Percentiles rank a stretch among this genome's conserved stretches.
Evolutionary conservation across 129 eudicot genomes (phyloP).

Genomic region (Ambrosia artemisiifolia): DNA sequence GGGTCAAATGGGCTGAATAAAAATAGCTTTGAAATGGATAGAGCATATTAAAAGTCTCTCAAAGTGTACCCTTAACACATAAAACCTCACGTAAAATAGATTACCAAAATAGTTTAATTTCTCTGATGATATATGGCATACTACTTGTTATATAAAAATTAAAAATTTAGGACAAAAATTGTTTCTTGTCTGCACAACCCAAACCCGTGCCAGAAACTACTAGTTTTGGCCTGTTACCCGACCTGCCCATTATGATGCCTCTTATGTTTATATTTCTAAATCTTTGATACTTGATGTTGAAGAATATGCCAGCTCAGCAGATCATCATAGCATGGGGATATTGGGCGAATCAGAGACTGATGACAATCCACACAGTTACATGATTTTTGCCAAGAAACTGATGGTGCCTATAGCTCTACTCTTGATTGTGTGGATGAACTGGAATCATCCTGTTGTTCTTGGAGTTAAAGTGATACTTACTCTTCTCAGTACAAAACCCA

Average conservation of each 20-base stretch:
- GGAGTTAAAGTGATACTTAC: conserved; percentile 47
- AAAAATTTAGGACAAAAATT: not conserved
- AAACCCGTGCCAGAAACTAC: not conserved
- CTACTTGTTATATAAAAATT: not conserved
- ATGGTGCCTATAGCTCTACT: conserved; percentile 50
- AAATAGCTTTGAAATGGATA: not conserved
- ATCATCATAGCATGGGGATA: conserved; percentile 24
- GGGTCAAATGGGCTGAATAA: not conserved
- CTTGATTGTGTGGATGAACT: conserved; percentile 45
- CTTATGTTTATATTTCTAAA: conserved; percentile 15
- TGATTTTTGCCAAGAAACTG: conserved; percentile 44
- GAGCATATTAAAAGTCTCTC: not conserved
- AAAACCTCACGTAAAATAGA: not conserved
- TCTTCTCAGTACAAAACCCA: conserved; percentile 60
- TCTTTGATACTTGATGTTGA: conserved; percentile 18
- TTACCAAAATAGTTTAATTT: not conserved
- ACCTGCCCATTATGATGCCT: not conserved
- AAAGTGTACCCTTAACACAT: not conserved
- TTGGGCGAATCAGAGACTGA: conserved; percentile 29
- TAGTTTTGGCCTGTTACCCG: not conserved
- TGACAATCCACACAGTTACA: conserved; percentile 35
- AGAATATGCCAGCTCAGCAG: conserved; percentile 41
- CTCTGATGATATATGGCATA: not conserved
- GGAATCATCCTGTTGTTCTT: conserved; percentile 59
- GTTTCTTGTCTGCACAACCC: conserved; percentile 2